Base-by-base conservation (phyloP, 2,329 filamentous ascomycete genomes). In the Fusarium xylarioides region DNA sequence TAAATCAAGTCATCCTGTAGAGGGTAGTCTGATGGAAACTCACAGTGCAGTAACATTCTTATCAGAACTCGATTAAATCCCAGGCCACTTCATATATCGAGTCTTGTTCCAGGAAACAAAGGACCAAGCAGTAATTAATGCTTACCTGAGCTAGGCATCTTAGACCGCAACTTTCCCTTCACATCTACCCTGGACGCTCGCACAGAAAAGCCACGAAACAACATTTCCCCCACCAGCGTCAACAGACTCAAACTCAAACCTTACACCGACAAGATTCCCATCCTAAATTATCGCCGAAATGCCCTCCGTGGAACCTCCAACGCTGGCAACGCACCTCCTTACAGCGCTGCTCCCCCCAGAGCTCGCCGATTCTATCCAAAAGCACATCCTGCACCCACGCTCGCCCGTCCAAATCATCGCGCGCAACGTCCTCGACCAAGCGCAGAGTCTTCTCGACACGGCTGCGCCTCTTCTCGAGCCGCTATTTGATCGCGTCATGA, bases 331-430 rank as follows among this genome's bases (percentile, higher is more conserved):
- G 71, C 79, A 78, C 59, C 73, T 83, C 57, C 79, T 86, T 70
- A 80, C 82, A 47, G 78, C 81, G 38, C 73, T 88, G 63, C 81
- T 87, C 55, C 84, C 85, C 40, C 81, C 86, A n/a, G 82, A 85
- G 55, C 79, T 84, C 56, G 79, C 83, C 70, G 80, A 82, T 58
- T 79, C 83, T 60, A 79, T 88, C 61, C 79, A 86, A 77, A 83
- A 83, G 47, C 82, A 89, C 80, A 74, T 88, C 66, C 81, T 89
- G 53, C 81, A 83, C 77, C 84, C 84, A 21, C 77, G 82, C 54
- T 84, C 86, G 10, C 83, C 86, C 12, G 68, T 88, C 19, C 86
- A 86, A 72, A 70, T 81, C 32, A 63, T 84, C 71, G 80, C 80
- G 53, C 80, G 79, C 26, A 79, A 83, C 19, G 71, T 82, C 43